Base-by-base conservation (phyloP, 2,329 filamentous ascomycete genomes). In the Uncinocarpus reesii region DNA sequence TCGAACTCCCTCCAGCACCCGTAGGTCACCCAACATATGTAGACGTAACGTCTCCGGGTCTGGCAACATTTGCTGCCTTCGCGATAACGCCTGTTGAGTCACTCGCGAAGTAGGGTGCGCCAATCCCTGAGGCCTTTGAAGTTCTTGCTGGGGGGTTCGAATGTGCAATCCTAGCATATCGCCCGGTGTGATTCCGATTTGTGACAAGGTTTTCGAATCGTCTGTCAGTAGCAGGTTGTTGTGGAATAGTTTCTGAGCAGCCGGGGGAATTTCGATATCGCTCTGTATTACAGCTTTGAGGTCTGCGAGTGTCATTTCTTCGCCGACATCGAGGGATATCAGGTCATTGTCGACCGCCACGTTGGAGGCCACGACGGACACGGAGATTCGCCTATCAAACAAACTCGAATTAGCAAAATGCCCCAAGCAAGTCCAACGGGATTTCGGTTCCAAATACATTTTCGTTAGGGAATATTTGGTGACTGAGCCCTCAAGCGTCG, bases 141-240 rank as follows among this genome's bases (percentile, higher is more conserved):
- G 13, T 50, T 62, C 57, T 31, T 58, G 63, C 34, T 56, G 54
- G 26, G 60, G 62, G 24, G 61, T 51, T 49, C 57, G 59, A 56
- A 95, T 83, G 62, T 94, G 84, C 57, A 96, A 77, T 24, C 85
- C 87, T 55, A 98, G 72, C 85, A 98, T 89, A 61, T 95, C 92
- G 48, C 87, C 87, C 68, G 96, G 86, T 42, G 74, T 78, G 58
- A 98, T 84, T 35, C 83, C 78, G 26, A 89, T 77, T 59, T 90
- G 77, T 56, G 88, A 79, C 61, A 98, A 77, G 2, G 88, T 95
- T 65, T 88, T 84, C 50, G 76, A 68, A 59, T 89, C 83, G 66
- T 88, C 82, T 56, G 73, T 76, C 48, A 98, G 79, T 35, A 89
- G 78, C 55, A 80, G 78, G 55, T 90, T 92, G 65, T 95, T 93